phyloP scores from a whole-genome alignment of 2,329 filamentous ascomycete species.

The Falciphora oryzae region DNA sequence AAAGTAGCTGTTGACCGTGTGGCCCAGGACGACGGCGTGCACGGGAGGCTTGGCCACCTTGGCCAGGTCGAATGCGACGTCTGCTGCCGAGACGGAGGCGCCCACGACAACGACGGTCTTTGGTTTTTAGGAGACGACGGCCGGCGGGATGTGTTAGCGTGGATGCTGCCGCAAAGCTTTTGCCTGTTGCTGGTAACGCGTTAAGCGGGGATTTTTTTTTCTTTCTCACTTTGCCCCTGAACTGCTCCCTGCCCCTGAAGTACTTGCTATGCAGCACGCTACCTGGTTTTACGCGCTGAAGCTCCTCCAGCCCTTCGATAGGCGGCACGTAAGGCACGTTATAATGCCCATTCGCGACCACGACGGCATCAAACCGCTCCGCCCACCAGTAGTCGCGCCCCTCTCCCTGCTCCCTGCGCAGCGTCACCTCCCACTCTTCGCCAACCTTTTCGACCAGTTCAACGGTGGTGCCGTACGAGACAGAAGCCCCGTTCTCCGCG shows the following conservation, averaged over 20 bases:
- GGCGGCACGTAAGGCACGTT: constrained; percentile 46
- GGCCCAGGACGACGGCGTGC: constrained; percentile 21
- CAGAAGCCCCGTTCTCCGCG: constrained; percentile 34
- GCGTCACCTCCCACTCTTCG: constrained; percentile 45
- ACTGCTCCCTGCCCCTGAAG: constrained; percentile 41
- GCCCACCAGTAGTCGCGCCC: constrained; percentile 53
- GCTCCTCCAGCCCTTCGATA: constrained; percentile 42
- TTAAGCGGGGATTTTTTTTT: not conserved
- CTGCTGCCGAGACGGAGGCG: constrained; percentile 51
- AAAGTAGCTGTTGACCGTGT: constrained; percentile 23
- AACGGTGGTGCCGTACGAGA: constrained; percentile 55
- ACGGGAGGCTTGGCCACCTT: constrained; percentile 18
- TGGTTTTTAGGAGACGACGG: not conserved
- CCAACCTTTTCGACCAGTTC: constrained; percentile 48
- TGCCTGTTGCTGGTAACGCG: not conserved
- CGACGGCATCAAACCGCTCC: constrained; percentile 53
- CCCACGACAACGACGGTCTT: constrained; percentile 51
- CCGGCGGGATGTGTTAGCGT: not conserved
- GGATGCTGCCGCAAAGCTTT: too few relatives aligned
- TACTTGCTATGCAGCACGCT: constrained; percentile 51
- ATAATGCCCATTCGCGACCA: constrained; percentile 57
- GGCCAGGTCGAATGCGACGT: constrained; percentile 31
- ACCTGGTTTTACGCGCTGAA: constrained; percentile 39
- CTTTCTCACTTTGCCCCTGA: constrained; percentile 35
- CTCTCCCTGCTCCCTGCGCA: constrained; percentile 34